Conservation (phyloP, 2,329 filamentous ascomycete genomes). For the Fusarium sp. region DNA sequence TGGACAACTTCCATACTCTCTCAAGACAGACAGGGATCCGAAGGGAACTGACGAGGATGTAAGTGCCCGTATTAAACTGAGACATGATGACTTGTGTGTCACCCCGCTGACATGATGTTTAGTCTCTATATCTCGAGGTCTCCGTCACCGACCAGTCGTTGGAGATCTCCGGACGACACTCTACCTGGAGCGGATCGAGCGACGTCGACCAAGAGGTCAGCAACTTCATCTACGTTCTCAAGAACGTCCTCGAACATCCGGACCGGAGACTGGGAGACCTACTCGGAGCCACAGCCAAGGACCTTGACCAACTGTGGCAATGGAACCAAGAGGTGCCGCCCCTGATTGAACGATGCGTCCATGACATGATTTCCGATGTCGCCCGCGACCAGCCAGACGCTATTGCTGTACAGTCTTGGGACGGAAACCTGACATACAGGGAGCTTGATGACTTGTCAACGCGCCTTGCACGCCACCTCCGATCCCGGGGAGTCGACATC, state of each 20-base stretch:
- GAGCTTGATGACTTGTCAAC: conserved; percentile 59
- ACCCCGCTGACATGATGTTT: conserved; percentile 3
- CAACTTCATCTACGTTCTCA: conserved; percentile 33
- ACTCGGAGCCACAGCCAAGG: conserved; percentile 42
- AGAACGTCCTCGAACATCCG: conserved; percentile 24
- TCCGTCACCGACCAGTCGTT: conserved; percentile 25
- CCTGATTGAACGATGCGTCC: conserved; percentile 58
- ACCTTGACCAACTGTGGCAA: conserved; percentile 59
- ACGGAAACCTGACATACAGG: conserved; percentile 60
- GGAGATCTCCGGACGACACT: conserved; percentile 20
- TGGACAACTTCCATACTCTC: conserved; percentile 9
- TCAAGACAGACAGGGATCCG: background rate
- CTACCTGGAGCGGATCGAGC: conserved; percentile 10
- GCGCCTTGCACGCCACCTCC: conserved; percentile 55
- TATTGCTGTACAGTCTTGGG: conserved; percentile 63
- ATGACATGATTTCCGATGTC: conserved; percentile 59
- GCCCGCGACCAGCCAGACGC: conserved; percentile 53
- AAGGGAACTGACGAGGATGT: conserved; percentile 16
- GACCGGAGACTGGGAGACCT: conserved; percentile 20
- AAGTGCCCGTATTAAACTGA: conserved; percentile 10
- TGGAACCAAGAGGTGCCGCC: conserved; percentile 60
- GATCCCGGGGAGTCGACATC: conserved; percentile 48
- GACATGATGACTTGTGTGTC: background rate
- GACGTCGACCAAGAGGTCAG: conserved; percentile 25
- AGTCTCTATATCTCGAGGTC: conserved; percentile 30